phyloP scores from a whole-genome alignment of 2,329 filamentous ascomycete genomes.

The Neurospora crassa region DNA sequence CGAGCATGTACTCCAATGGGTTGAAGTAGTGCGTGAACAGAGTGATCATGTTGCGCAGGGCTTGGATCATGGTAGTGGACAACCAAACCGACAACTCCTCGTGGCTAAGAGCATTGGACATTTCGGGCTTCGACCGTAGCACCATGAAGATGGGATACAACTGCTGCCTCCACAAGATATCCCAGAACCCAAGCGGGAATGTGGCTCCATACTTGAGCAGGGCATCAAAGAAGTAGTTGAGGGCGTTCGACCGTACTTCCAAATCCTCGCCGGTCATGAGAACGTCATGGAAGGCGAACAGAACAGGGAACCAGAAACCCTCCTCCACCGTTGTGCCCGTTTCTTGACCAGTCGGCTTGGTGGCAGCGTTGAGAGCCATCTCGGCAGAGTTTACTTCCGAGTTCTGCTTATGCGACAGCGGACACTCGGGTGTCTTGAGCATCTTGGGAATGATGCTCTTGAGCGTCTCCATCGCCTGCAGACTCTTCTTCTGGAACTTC shows the following conservation, averaged over 20 bases:
- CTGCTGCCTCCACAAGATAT: constrained; percentile 93
- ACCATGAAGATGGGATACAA: constrained; percentile 99
- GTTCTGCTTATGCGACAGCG: constrained; percentile 58
- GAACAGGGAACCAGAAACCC: constrained; percentile 95
- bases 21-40: constrained; percentile 99
- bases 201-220: constrained; percentile 82
- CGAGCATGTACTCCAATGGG: constrained; percentile 92
- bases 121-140: constrained; percentile 88
- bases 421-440: constrained; percentile 92
- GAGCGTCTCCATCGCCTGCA: constrained; percentile 89
- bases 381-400: constrained; percentile 21
- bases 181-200: constrained; percentile 94
- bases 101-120: constrained; percentile 89
- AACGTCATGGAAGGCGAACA: constrained; percentile 98
- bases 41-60: constrained; percentile 94
- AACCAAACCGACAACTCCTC: constrained; percentile 98
- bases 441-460: constrained; percentile 92
- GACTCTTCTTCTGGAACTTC: constrained; percentile 95
- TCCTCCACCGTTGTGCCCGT: constrained; percentile 86
- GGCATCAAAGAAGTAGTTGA: constrained; percentile 95
- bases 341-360: constrained; percentile 42
- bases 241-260: constrained; percentile 80
- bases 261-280: constrained; percentile 98
- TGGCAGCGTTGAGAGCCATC: constrained; percentile 23
- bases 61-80: constrained; percentile 98